phyloP scores from a whole-genome alignment of 164 flowering plant species.

The Protea cynaroides region DNA sequence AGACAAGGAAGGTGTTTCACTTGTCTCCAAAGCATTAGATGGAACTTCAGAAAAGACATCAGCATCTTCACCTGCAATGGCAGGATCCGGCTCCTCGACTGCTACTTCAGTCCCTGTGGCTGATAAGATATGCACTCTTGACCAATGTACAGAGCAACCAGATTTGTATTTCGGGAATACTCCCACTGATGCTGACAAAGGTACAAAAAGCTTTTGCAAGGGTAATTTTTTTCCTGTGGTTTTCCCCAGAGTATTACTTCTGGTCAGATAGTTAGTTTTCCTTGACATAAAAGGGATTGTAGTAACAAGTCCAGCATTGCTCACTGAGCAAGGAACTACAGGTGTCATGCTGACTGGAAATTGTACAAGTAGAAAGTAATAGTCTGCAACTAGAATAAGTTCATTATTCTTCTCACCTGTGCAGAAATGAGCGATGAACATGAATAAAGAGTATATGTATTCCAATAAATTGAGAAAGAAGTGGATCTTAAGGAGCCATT shows the following conservation, averaged over 20 bases:
- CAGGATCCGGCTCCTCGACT: conserved; percentile 52
- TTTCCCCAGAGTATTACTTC: conserved; percentile 29
- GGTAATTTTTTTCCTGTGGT: conserved; percentile 21
- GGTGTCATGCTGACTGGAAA: conserved; percentile 51
- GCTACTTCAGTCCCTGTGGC: conserved; percentile 72
- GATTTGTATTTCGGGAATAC: conserved; percentile 37
- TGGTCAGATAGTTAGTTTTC: conserved; percentile 32
- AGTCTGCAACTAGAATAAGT: conserved; percentile 12
- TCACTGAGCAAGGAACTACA: conserved; percentile 56
- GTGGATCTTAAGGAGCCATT: conserved; percentile 1
- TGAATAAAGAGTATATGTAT: neutral
- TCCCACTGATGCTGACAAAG: conserved; percentile 37
- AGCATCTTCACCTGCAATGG: conserved; percentile 33
- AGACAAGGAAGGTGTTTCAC: conserved; percentile 32
- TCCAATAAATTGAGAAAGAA: neutral
- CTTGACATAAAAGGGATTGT: conserved; percentile 33
- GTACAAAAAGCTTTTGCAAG: conserved; percentile 32
- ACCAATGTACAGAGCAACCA: conserved; percentile 16
- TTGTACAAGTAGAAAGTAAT: conserved; percentile 1
- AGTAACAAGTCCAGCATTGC: conserved; percentile 44
- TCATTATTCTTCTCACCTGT: conserved; percentile 34
- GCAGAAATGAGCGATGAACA: conserved; percentile 7
- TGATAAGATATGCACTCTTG: conserved; percentile 28
- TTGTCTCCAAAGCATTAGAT: conserved; percentile 27
- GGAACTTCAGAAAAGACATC: conserved; percentile 26